Percentiles rank a stretch among this genome's conserved stretches.
Conservation (phyloP, 441 rosid genomes). For the Populus tomentosa region DNA sequence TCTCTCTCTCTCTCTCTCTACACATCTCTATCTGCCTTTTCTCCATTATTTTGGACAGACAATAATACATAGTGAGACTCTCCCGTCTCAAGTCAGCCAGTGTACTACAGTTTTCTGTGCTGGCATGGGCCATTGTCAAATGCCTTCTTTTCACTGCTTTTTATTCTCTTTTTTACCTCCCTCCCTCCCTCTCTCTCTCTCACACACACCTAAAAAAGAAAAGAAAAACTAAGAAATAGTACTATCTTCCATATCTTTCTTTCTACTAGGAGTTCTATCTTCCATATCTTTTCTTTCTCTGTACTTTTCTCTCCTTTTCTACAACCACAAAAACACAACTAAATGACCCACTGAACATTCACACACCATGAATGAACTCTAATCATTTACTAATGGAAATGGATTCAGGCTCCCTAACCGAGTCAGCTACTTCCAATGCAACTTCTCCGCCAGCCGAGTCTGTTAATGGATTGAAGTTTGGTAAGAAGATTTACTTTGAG, state of each 20-base stretch:
- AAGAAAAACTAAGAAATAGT: neutral
- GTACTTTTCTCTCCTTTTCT: neutral
- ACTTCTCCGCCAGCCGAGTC: slow-evolving; percentile 36
- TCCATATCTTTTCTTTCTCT: neutral
- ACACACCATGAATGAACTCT: slow-evolving; percentile 13
- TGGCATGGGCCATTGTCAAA: slow-evolving; percentile 13
- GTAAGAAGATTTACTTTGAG: slow-evolving; percentile 73
- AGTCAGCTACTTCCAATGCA: slow-evolving; percentile 30
- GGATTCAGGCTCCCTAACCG: slow-evolving; percentile 47
- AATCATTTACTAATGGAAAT: slow-evolving; percentile 35
- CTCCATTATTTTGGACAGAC: neutral
- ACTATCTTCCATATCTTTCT: neutral
- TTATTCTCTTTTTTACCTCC: neutral
- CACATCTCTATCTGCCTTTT: neutral
- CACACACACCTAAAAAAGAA: neutral
- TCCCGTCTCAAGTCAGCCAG: neutral
- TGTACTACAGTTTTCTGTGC: neutral
- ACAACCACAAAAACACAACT: neutral
- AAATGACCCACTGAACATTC: slow-evolving; percentile 1
- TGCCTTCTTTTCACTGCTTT: neutral
- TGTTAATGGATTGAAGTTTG: slow-evolving; percentile 61
- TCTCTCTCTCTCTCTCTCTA: neutral
- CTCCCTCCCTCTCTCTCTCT: neutral
- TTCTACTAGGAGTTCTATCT: neutral
- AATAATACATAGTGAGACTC: neutral